phyloP scores from a whole-genome alignment of 2,329 filamentous ascomycete species.

The Zarea fungicola region DNA sequence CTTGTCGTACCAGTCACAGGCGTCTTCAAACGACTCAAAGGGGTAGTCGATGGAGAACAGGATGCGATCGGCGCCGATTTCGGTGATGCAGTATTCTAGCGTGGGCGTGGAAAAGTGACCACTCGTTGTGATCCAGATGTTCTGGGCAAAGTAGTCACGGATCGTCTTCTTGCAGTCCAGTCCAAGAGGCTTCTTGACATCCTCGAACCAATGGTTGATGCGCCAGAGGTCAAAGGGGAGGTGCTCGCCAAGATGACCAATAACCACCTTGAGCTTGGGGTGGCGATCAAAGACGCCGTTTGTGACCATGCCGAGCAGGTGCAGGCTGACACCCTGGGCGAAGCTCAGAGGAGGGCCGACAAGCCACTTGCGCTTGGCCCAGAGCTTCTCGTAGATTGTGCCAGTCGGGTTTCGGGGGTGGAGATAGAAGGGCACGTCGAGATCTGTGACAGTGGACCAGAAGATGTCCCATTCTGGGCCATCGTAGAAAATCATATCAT shows the following conservation, averaged over 20 bases:
- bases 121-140: slow-evolving; percentile 53
- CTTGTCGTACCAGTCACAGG: slow-evolving; percentile 37
- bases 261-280: slow-evolving; percentile 39
- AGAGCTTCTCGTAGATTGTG: slow-evolving; percentile 52
- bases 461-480: slow-evolving; percentile 55
- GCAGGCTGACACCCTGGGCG: slow-evolving; percentile 53
- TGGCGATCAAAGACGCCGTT: slow-evolving; percentile 47
- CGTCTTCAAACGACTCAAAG: slow-evolving; percentile 41
- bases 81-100: slow-evolving; percentile 42
- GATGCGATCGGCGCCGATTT: slow-evolving; percentile 45
- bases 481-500: slow-evolving; percentile 62
- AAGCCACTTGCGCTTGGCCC: slow-evolving; percentile 53
- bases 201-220: slow-evolving; percentile 52
- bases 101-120: slow-evolving; percentile 52
- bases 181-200: slow-evolving; percentile 47
- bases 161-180: slow-evolving; percentile 43
- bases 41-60: slow-evolving; percentile 51
- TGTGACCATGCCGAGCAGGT: slow-evolving; percentile 47
- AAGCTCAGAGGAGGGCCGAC: slow-evolving; percentile 55
- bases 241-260: slow-evolving; percentile 45
- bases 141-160: slow-evolving; percentile 48
- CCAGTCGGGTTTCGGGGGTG: slow-evolving; percentile 57
- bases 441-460: slow-evolving; percentile 52
- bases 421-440: slow-evolving; percentile 61
- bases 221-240: slow-evolving; percentile 46